phyloP scores from a whole-genome alignment of 2,329 filamentous ascomycete species.

The Neofusicoccum laricinum region DNA sequence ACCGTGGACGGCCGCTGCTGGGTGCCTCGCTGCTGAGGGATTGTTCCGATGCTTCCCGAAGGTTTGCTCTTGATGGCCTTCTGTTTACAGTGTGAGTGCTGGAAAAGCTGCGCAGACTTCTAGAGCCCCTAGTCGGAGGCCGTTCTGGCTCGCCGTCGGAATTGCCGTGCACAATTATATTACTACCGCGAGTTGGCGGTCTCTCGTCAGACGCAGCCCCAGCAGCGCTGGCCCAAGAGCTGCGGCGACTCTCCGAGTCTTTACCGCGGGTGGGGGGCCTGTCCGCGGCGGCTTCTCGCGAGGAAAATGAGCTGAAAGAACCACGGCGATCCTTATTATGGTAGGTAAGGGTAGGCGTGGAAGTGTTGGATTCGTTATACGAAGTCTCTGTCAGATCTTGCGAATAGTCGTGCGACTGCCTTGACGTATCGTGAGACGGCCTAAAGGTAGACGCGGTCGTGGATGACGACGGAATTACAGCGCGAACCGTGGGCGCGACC shows the following conservation, averaged over 20 bases:
- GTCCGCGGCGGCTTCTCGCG: not conserved
- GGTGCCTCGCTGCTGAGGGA: constrained; percentile 24
- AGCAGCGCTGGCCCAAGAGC: constrained; percentile 17
- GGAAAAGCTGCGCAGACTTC: constrained; percentile 29
- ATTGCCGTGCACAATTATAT: not conserved
- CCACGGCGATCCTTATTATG: constrained; percentile 5
- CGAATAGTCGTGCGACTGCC: not conserved
- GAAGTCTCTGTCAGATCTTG: not conserved
- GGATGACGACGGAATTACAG: constrained; percentile 36
- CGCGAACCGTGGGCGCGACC: constrained; percentile 30
- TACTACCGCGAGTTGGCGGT: constrained; percentile 3
- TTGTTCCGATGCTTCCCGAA: constrained; percentile 25
- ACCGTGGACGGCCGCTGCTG: constrained; percentile 27
- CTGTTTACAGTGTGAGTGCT: not conserved
- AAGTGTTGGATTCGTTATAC: not conserved
- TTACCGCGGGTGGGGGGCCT: constrained; percentile 9
- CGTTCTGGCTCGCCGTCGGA: not conserved
- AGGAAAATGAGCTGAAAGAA: not conserved
- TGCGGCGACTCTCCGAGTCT: not conserved
- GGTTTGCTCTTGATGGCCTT: not conserved
- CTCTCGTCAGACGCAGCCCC: constrained; percentile 29
- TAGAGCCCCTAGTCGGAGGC: constrained; percentile 22
- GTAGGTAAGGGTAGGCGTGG: constrained; percentile 13
- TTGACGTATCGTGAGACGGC: constrained; percentile 15
- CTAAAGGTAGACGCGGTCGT: constrained; percentile 21